These are phyloP conservation scores for Phylloporus rhodoxanthus DNA, from an alignment of 768 basidiomycete species.

Conservation along the genomic window DNA sequence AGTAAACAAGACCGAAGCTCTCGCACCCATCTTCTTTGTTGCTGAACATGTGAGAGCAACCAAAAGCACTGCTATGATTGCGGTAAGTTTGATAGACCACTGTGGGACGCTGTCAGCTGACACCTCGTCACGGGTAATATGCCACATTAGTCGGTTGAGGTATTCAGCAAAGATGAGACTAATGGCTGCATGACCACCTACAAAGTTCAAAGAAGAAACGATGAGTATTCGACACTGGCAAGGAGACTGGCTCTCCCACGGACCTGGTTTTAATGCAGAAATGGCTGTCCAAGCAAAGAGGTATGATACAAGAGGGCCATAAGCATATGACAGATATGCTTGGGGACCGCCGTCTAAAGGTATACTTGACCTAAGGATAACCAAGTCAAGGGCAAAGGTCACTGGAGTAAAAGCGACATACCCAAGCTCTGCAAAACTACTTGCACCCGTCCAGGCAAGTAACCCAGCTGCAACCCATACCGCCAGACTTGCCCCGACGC, in stretches of 20 bases:
- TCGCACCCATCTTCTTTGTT: slow-evolving; percentile 70
- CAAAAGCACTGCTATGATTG: slow-evolving; percentile 60
- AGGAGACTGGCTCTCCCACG: slow-evolving; percentile 6
- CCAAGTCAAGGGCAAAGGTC: background rate
- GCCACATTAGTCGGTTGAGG: slow-evolving; percentile 82
- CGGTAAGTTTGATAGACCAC: slow-evolving; percentile 89
- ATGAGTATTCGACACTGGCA: background rate
- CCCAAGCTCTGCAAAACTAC: slow-evolving; percentile 89
- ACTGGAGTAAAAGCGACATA: slow-evolving; percentile 34
- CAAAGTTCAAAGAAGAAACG: background rate
- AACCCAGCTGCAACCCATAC: slow-evolving; percentile 84
- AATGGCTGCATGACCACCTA: slow-evolving; percentile 77
- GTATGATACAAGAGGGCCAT: slow-evolving; percentile 81
- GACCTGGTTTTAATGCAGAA: slow-evolving; percentile 79
- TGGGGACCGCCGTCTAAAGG: slow-evolving; percentile 50
- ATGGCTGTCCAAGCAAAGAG: slow-evolving; percentile 95
- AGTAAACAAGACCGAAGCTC: slow-evolving; percentile 84
- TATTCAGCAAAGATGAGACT: slow-evolving; percentile 91
- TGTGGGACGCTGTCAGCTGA: slow-evolving; percentile 78
- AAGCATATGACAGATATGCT: slow-evolving; percentile 85
- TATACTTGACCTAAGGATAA: slow-evolving; percentile 27
- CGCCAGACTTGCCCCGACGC: slow-evolving; percentile 80
- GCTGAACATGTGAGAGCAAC: slow-evolving; percentile 77
- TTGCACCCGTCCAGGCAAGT: slow-evolving; percentile 92
- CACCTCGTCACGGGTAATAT: slow-evolving; percentile 60